Percentiles rank a stretch among this genome's conserved stretches.
phyloP scores from a whole-genome alignment of 345 rosid genomes.

The Eucalyptus erythrocorys region DNA sequence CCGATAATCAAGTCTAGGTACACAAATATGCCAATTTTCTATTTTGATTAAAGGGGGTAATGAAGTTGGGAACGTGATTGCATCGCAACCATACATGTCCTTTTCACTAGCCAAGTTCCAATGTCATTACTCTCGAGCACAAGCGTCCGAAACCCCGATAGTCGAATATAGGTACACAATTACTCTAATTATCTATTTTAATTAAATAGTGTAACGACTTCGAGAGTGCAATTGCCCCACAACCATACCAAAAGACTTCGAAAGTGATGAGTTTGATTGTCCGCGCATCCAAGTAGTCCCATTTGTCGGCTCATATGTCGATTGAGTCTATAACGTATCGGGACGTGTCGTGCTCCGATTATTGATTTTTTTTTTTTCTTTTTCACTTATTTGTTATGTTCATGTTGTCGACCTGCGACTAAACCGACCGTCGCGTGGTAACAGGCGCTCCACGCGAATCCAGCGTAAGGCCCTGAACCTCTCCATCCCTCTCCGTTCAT shows the following conservation, averaged over 20 bases:
- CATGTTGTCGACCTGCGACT: background rate
- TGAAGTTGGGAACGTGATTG: no score
- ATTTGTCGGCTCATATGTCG: background rate
- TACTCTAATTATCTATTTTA: background rate
- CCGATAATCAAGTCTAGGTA: no score
- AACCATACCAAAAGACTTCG: rapidly evolving
- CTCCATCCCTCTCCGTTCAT: background rate
- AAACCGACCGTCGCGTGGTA: background rate
- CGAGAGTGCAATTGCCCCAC: rapidly evolving
- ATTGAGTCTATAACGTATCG: rapidly evolving
- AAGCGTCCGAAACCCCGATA: rapidly evolving
- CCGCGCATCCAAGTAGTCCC: rapidly evolving
- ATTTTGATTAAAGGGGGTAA: no score
- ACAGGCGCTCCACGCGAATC: background rate
- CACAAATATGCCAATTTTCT: no score
- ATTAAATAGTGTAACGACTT: rapidly evolving
- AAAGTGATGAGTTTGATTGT: background rate
- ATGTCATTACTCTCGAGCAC: rapidly evolving
- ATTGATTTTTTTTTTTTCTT: rapidly evolving
- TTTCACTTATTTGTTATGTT: background rate
- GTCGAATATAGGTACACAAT: background rate
- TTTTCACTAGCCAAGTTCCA: background rate
- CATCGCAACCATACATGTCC: no score
- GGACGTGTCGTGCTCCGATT: rapidly evolving
- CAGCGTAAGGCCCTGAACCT: background rate